phyloP scores from a whole-genome alignment of 176 grass and related monocot species.

The Musa schizocarpa region DNA sequence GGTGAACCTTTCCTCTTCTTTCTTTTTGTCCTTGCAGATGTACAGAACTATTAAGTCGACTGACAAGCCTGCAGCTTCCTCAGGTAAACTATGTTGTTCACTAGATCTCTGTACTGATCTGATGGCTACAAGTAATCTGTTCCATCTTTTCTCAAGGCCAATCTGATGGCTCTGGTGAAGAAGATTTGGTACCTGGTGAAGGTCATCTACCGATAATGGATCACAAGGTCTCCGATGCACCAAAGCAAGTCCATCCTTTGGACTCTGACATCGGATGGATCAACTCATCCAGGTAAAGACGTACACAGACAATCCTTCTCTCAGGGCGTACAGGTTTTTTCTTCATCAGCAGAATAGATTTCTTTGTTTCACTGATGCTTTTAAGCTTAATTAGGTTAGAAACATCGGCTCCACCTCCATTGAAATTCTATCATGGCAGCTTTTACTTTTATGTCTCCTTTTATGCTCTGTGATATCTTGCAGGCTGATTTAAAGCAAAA shows the following conservation, averaged over 20 bases:
- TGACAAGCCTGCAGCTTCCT: constrained; percentile 21
- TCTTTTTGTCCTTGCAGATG: constrained; percentile 11
- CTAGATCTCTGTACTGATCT: background rate
- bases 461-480: constrained; percentile 1
- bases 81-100: constrained; percentile 13
- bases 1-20: background rate
- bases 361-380: background rate
- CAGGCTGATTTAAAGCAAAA: background rate
- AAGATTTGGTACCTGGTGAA: background rate
- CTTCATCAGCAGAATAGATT: no score
- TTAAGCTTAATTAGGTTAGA: background rate
- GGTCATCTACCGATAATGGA: background rate
- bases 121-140: background rate
- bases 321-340: no score
- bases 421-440: background rate
- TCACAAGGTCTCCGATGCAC: background rate
- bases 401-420: background rate
- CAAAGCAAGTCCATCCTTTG: background rate
- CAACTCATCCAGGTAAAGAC: background rate
- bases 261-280: background rate
- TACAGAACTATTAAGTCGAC: constrained; percentile 23
- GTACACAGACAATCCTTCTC: background rate
- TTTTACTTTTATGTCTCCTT: background rate
- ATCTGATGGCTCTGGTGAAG: constrained; percentile 18
- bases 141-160: constrained; percentile 10